These are phyloP conservation scores for Naumovozyma castellii DNA, from an alignment of 805 yeast species.

Conservation along the genomic window DNA sequence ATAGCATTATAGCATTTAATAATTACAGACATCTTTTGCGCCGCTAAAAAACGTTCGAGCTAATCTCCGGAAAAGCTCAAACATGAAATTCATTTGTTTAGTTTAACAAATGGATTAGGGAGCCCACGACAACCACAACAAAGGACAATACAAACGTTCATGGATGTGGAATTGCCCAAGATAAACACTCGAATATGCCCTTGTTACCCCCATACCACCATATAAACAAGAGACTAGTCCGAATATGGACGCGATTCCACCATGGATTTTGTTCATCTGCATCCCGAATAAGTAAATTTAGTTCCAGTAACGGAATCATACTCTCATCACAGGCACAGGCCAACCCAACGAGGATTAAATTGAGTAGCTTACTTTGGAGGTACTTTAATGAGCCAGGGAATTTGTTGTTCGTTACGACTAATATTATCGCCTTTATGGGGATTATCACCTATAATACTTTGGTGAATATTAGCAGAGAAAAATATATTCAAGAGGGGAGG, in stretches of 20 bases:
- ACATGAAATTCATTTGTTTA: too few relatives aligned
- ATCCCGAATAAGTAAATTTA: not conserved
- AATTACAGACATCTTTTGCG: too few relatives aligned
- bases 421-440: constrained; percentile 29
- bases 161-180: too few relatives aligned
- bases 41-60: too few relatives aligned
- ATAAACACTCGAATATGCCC: not conserved
- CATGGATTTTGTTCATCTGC: not conserved
- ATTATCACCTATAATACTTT: constrained; percentile 28
- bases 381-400: constrained; percentile 34
- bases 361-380: constrained; percentile 24
- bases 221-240: not conserved
- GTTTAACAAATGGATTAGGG: too few relatives aligned
- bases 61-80: not conserved
- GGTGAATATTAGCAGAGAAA: constrained; percentile 7
- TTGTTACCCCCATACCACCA: not conserved
- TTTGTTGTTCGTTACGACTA: constrained; percentile 31
- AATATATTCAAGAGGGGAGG: not conserved
- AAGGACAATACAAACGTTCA: too few relatives aligned
- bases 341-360: not conserved
- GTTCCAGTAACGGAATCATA: not conserved
- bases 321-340: not conserved
- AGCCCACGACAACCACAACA: too few relatives aligned
- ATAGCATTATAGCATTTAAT: too few relatives aligned
- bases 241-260: not conserved